Evolutionary conservation across 805 yeast species (phyloP), one percentile per base, ranked within the genome.

Genomic region (Pichia sporocuriosa): DNA sequence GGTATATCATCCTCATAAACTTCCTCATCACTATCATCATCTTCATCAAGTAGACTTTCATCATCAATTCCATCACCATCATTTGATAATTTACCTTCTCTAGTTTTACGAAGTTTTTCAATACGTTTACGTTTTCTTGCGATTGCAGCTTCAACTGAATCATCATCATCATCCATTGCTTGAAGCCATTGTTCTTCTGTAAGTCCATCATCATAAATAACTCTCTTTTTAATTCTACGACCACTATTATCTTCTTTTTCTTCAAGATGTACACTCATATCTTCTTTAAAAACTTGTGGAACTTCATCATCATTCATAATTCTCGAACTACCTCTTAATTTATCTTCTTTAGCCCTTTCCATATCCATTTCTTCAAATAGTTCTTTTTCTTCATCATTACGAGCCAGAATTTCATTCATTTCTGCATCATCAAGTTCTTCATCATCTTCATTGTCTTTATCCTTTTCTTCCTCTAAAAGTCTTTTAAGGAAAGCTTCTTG

Each of bases 171-270:
- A 58, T 84, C 93, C 70, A 84, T 75, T 1, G 86, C 86, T 59
- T 77, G 77, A 39, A 82, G 61, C 88, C 88, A 82, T 58, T 82
- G 87, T 43, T 80, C 87, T 58, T 82, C 89, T 10, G 85, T 75
- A 46, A 81, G 63, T 39, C 81, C 76, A 55, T 81, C 87, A 43
- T 79, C 83, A 54, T 81, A 82, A 9, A 64, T 63, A 1, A 77
- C 77, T 4, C 64, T 61, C 55, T 79, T 81, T 38, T 84, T 73
- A 53, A 81, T 85, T 60, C 87, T 73, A 27, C 72, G 73, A 24
- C 84, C 82, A 46, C 79, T 75, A 7, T 67, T 58, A 13, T 67
- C 65, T 13, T 52, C 57, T 11, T 62, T 57, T 34, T 69, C 69
- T 31, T 67, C 67, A 43, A 73, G 49, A 44, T 70, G 66, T 4